Conservation (phyloP, 768 basidiomycete species). For the Pleurotus ostreatus region DNA sequence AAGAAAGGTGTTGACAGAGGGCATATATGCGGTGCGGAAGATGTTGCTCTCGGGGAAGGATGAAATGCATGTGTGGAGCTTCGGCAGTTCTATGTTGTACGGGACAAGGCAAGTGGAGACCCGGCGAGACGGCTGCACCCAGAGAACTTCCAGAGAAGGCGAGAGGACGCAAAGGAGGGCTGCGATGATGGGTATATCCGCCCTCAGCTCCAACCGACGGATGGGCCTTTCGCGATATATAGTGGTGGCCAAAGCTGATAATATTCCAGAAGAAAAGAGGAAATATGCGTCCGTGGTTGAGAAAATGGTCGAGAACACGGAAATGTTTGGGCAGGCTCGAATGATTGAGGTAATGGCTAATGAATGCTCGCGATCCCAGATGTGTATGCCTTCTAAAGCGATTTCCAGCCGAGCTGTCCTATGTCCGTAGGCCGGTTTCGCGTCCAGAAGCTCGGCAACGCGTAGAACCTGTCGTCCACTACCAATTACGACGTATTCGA, state of each 20-base stretch:
- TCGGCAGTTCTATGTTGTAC: slow-evolving; percentile 12
- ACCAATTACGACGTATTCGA: slow-evolving; percentile 18
- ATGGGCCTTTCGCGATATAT: slow-evolving; percentile 10
- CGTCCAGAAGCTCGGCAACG: slow-evolving; percentile 12
- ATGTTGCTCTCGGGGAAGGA: background rate
- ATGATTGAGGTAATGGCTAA: slow-evolving; percentile 18
- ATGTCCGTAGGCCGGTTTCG: slow-evolving; percentile 4
- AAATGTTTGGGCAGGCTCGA: slow-evolving; percentile 19
- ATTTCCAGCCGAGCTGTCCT: slow-evolving; percentile 22
- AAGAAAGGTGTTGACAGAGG: slow-evolving; percentile 1
- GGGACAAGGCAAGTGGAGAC: background rate
- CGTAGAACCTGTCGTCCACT: slow-evolving; percentile 17
- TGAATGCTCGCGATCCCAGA: slow-evolving; percentile 16
- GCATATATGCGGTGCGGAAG: slow-evolving; percentile 1
- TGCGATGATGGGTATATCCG: slow-evolving; percentile 9
- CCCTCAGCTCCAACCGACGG: slow-evolving; percentile 19
- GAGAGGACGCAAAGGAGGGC: slow-evolving; percentile 9
- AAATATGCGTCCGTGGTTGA: slow-evolving; percentile 12
- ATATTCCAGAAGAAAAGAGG: slow-evolving; percentile 8
- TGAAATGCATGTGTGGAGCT: slow-evolving; percentile 18
- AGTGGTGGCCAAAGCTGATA: slow-evolving; percentile 7
- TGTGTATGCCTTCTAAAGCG: slow-evolving; percentile 17
- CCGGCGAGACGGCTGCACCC: slow-evolving; percentile 15
- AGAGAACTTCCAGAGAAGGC: slow-evolving; percentile 17
- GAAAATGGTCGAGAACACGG: slow-evolving; percentile 20